Conservation (phyloP, 768 basidiomycete genomes). For the Suillus tomentosus region DNA sequence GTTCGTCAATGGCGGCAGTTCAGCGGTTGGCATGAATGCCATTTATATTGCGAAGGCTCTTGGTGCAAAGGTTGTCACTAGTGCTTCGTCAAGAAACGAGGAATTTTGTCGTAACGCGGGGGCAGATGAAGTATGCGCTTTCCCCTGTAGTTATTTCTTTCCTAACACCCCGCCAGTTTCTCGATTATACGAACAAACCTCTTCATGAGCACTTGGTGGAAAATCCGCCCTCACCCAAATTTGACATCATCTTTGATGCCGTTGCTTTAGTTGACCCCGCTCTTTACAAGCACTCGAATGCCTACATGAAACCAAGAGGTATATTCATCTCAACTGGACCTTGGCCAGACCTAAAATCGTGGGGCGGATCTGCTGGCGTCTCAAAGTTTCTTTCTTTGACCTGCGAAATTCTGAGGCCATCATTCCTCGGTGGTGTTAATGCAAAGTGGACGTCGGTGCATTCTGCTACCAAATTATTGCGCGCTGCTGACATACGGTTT, state of each 20-base stretch:
- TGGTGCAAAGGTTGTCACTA: conserved; percentile 59
- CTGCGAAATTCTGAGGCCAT: conserved; percentile 41
- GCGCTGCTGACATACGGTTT: neutral
- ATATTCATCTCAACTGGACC: conserved; percentile 57
- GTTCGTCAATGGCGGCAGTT: conserved; percentile 72
- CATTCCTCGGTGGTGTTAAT: conserved; percentile 54
- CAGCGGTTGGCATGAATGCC: conserved; percentile 66
- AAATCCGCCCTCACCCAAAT: conserved; percentile 51
- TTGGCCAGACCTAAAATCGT: conserved; percentile 32
- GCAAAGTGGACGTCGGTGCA: conserved; percentile 47
- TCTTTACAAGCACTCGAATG: conserved; percentile 50
- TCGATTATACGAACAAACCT: conserved; percentile 61
- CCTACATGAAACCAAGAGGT: conserved; percentile 55
- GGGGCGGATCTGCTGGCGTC: conserved; percentile 34
- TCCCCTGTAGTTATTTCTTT: neutral
- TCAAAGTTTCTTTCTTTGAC: conserved; percentile 18
- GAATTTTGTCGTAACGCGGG: conserved; percentile 58
- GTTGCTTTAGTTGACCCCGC: conserved; percentile 49
- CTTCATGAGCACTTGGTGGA: conserved; percentile 47
- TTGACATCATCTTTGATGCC: conserved; percentile 61
- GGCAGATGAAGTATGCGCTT: conserved; percentile 59
- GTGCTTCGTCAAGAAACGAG: conserved; percentile 62
- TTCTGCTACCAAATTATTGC: neutral
- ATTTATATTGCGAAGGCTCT: conserved; percentile 72
- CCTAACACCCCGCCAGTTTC: conserved; percentile 38